Evolutionary conservation across 495 filamentous ascomycete genomes (phyloP), one percentile per base, ranked within the genome.

Genomic region (Sphaerosporella brunnea): DNA sequence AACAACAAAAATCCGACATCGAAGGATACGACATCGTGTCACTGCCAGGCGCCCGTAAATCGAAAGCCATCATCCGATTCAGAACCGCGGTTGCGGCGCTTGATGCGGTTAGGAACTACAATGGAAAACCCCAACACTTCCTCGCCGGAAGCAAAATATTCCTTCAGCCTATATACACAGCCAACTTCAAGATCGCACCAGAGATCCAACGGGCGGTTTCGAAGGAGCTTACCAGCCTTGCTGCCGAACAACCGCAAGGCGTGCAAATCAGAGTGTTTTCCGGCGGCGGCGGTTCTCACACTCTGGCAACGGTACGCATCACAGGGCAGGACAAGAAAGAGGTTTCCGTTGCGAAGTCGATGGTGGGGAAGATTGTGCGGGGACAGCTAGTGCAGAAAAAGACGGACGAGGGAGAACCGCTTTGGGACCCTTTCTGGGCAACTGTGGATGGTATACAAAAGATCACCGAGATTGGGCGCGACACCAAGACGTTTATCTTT

Each of bases 11-110:
- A 18, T 32, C 36, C 3, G 46, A 50, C 35, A 42, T 57, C 9
- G 45, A 49, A n/a, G 45, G 39, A 15, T 55, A 41, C 35, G 54
- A 57, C 8, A 49, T 57, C 28, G 45, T 57, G 23, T 52, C 53
- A 5, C 23, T 28, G 13, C 44, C 54, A 10, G 34, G 45, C 30
- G 35, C 35, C 11, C 2, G n/a, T n/a, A 53, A 51, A 23, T 37
- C 37, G 23, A 47, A 34, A 3, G 46, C 51, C 23, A 45, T 51
- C 34, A 35, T 59, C 16, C 50, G 45, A 13, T 53, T 59, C 34
- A 48, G 28, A 25, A 49, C 38, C 18, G 50, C 36, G 16, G 54
- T 39, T 19, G 47, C 49, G 15, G 55, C 55, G 11, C 11, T 46
- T 3, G 20, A 15, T 10, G 52, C 54, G 4, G 47, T 53, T 15